Evolutionary conservation across 768 basidiomycete genomes (phyloP), one percentile per base, ranked within the genome.

Genomic region (Gloeostereum incarnatum): DNA sequence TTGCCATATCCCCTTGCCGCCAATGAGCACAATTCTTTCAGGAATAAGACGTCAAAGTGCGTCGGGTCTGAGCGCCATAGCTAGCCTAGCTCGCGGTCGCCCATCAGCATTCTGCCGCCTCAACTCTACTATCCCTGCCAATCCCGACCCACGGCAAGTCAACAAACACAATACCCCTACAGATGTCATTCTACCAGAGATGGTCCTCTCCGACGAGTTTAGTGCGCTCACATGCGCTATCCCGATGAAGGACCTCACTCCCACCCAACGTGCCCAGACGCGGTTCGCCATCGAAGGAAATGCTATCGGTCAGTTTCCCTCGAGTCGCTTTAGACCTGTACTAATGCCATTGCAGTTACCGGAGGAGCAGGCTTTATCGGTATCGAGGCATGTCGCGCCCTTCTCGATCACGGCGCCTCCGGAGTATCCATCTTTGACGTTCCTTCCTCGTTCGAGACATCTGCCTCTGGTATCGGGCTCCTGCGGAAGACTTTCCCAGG

Each of bases 321-420:
- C 17, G 32, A 7, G 24, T 16, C 6, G 14, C 31, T 19, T 20
- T 16, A 6, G 19, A 13, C 11, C 24, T 4, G 10, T 14, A 17
- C 22, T n/a, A 35, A 18, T 26, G 16, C 10, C 22, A n/a, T n/a
- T 21, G 14, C 30, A 69, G 67, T 68, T 14, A 70, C 65, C 2
- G 65, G 64, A 5, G 68, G 69, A 17, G 61, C 65, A 20, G 66
- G 67, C 1, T 45, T 51, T 36, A 55, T 68, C 8, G 65, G 59
- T 5, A 36, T 67, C 8, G 59, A 54, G 41, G 55, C 55, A 9
- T 57, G 54, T 5, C 61, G 59, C n/a, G 62, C 60, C 4, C 51
- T 70, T 9, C 57, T 70, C 6, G 68, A 68, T 38, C 68, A 70
- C 31, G 68, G 66, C 9, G 55, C 56, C n/a, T 52, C 54, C 9